These are phyloP conservation scores for Amanita rubescens DNA, from an alignment of 768 basidiomycete species.

Conservation along the genomic window DNA sequence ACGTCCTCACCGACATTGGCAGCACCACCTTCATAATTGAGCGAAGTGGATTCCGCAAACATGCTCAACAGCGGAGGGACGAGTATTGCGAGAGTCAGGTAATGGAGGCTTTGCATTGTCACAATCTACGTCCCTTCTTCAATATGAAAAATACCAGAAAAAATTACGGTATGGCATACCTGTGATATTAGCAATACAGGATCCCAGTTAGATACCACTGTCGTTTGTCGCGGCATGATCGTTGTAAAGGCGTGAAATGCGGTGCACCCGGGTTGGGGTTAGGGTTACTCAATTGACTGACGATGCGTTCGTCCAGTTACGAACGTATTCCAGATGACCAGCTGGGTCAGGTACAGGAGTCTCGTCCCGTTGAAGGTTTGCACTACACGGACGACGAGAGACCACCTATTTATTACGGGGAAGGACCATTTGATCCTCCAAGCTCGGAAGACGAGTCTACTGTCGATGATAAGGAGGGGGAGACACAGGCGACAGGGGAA, in stretches of 20 bases:
- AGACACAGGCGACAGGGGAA: conserved; percentile 1
- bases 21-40: conserved; percentile 71
- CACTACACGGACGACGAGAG: conserved; percentile 3
- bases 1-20: conserved; percentile 60
- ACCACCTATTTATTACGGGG: conserved; percentile 55
- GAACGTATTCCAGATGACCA: conserved; percentile 4
- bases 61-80: conserved; percentile 70
- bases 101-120: conserved; percentile 88
- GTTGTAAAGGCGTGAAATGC: conserved; percentile 8
- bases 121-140: conserved; percentile 57
- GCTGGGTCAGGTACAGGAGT: background rate
- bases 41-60: conserved; percentile 66
- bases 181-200: conserved; percentile 84
- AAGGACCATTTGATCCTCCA: conserved; percentile 70
- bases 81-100: conserved; percentile 78
- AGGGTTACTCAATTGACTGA: conserved; percentile 4
- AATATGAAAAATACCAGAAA: background rate
- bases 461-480: conserved; percentile 35
- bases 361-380: too few relatives aligned
- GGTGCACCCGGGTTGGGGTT: conserved; percentile 11
- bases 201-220: conserved; percentile 70
- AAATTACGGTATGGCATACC: conserved; percentile 30
- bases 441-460: conserved; percentile 70
- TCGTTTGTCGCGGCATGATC: conserved; percentile 31
- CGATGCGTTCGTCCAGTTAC: conserved; percentile 10